Evolutionary conservation across 208 protist species (phyloP), one percentile per base, ranked within the genome.

Genomic region (Strigomonas oncopelti): DNA sequence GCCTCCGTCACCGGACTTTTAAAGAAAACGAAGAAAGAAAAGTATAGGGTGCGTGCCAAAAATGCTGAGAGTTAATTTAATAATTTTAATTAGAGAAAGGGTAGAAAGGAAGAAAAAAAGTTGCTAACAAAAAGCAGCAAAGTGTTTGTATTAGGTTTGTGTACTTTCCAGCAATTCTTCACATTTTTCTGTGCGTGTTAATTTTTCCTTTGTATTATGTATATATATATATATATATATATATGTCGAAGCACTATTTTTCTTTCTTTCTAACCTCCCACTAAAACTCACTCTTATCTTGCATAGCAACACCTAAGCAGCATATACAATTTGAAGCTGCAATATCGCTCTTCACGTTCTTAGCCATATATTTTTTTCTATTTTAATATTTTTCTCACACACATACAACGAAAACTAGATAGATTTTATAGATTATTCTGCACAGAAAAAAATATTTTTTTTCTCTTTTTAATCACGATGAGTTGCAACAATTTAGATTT

Each of bases 391-490:
- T 28, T 56, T 56, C n/a, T n/a, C n/a, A n/a, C 25, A 56, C 52
- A 52, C 16, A 65, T 48, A 57, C 13, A 56, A 13, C n/a, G 1
- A 54, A 22, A 60, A 14, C 60, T 22, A 72, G 18, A 66, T 24
- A 69, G 20, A 62, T 56, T 32, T 34, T n/a, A 71, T 54, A 61
- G 45, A 61, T 20, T 34, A 42, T 11, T n/a, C n/a, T n/a, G n/a
- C n/a, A n/a, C n/a, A n/a, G n/a, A n/a, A n/a, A n/a, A n/a, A n/a
- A n/a, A n/a, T n/a, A n/a, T n/a, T n/a, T n/a, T n/a, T n/a, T n/a
- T n/a, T n/a, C n/a, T n/a, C n/a, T n/a, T n/a, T n/a, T n/a, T n/a
- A n/a, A n/a, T n/a, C n/a, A n/a, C n/a, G n/a, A n/a, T n/a, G n/a
- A n/a, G n/a, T n/a, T n/a, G 4, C 20, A 52, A 25, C 5, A 52